Evolutionary conservation across 2,329 filamentous ascomycete genomes (phyloP).

Genomic region (Alternaria infectoria): DNA sequence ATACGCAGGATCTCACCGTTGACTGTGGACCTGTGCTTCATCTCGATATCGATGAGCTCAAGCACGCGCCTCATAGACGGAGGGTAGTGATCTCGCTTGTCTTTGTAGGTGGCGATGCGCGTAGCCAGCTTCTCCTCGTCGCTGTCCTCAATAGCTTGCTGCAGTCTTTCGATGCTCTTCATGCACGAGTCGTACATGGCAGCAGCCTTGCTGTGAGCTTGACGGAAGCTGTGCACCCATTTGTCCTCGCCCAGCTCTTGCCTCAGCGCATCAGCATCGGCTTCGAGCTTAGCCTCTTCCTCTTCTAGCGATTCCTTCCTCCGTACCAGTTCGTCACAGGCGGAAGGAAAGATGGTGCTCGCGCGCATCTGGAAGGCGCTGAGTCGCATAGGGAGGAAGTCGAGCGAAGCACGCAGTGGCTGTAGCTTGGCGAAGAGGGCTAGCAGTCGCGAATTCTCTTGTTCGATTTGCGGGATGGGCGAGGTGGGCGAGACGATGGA

Average conservation of each 20-base stretch:
- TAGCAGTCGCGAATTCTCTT: conserved; percentile 87
- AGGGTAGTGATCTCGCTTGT: conserved; percentile 92
- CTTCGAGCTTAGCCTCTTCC: conserved; percentile 87
- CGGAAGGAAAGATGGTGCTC: conserved; percentile 80
- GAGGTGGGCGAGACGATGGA: conserved; percentile 66
- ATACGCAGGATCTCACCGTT: conserved; percentile 93
- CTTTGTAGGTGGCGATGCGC: conserved; percentile 90
- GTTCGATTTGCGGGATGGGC: conserved; percentile 61
- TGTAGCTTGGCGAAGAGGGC: conserved; percentile 96
- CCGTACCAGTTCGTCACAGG: conserved; percentile 85
- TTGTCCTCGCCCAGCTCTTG: conserved; percentile 93
- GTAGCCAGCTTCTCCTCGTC: conserved; percentile 66
- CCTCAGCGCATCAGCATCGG: conserved; percentile 85
- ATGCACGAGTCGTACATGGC: conserved; percentile 98
- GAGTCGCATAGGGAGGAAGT: conserved; percentile 94
- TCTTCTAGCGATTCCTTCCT: conserved; percentile 76
- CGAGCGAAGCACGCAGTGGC: conserved; percentile 86
- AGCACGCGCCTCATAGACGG: conserved; percentile 91
- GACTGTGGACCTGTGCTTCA: conserved; percentile 91
- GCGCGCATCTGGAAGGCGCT: conserved; percentile 84
- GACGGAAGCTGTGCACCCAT: conserved; percentile 94
- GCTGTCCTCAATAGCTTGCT: conserved; percentile 77
- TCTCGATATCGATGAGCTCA: conserved; percentile 92
- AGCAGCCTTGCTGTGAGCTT: conserved; percentile 86
- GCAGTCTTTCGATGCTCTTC: conserved; percentile 81